Evolutionary conservation across 192 early-diverging fungal species (phyloP).

Genomic region (Entomortierella chlamydospora): DNA sequence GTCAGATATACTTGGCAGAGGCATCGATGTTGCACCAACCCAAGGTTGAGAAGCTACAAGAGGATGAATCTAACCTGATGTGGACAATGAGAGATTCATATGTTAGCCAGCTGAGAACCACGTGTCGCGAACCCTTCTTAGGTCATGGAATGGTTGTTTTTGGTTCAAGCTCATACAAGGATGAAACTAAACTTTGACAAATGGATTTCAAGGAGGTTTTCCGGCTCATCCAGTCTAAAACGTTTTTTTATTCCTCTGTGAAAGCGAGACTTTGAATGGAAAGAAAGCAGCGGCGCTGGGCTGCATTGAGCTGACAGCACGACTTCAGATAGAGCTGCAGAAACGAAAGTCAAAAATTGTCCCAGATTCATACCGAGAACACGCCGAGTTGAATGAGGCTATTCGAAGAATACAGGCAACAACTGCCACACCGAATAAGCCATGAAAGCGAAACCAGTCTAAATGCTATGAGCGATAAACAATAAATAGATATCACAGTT

Average conservation of each 20-base stretch:
- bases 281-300: conserved; percentile 26
- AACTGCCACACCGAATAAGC: no score
- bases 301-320: conserved; percentile 33
- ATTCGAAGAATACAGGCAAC: no score
- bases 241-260: conserved; percentile 21
- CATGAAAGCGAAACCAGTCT: not conserved
- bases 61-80: conserved; percentile 24
- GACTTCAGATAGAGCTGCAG: not conserved
- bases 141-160: conserved; percentile 25
- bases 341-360: not conserved
- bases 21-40: conserved; percentile 6
- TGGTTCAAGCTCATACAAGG: conserved; percentile 25
- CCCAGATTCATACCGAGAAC: no score
- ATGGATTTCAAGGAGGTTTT: conserved; percentile 28
- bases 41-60: conserved; percentile 16
- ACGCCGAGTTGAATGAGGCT: no score
- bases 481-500: no score
- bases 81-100: conserved; percentile 23
- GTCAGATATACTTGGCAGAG: conserved; percentile 15
- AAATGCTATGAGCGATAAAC: no score
- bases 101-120: conserved; percentile 16
- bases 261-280: conserved; percentile 31
- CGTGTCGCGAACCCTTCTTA: conserved; percentile 17
- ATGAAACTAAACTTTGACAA: conserved; percentile 23
- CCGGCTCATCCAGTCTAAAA: conserved; percentile 24